Conservation (phyloP, 2,329 filamentous ascomycete genomes). For the Neoarthrinium moseri region DNA sequence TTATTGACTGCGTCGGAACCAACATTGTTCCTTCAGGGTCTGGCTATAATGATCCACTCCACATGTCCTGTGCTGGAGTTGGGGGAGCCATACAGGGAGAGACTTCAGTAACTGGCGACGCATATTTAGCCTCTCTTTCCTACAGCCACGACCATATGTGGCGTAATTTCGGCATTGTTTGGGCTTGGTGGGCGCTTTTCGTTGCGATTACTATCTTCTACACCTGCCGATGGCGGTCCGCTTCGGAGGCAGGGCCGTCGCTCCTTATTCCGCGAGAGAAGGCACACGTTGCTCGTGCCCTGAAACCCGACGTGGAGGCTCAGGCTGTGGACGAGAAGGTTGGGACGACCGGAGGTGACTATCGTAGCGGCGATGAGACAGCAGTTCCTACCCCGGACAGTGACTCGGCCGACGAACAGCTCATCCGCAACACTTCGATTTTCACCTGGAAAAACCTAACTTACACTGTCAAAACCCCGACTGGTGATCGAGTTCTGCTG, state of each 20-base stretch:
- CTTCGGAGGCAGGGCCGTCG: constrained; percentile 49
- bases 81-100: constrained; percentile 50
- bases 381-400: constrained; percentile 19
- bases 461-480: constrained; percentile 64
- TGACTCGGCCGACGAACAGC: constrained; percentile 26
- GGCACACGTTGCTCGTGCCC: constrained; percentile 32
- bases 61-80: constrained; percentile 58
- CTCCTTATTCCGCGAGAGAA: constrained; percentile 64
- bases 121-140: constrained; percentile 54
- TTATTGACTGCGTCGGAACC: constrained; percentile 45
- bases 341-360: not conserved
- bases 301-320: constrained; percentile 48
- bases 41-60: constrained; percentile 38
- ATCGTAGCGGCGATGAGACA: constrained; percentile 12
- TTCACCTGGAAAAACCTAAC: constrained; percentile 75
- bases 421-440: constrained; percentile 63
- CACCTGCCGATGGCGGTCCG: constrained; percentile 56
- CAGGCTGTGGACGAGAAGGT: constrained; percentile 20
- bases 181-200: constrained; percentile 62
- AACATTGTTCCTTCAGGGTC: constrained; percentile 52
- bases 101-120: constrained; percentile 52
- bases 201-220: constrained; percentile 56
- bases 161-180: constrained; percentile 62
- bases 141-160: constrained; percentile 53
- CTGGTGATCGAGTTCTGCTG: constrained; percentile 66